Percentiles rank a stretch among this genome's conserved stretches.
Evolutionary conservation across 768 basidiomycete genomes (phyloP).

Genomic region (Pleurotus platypus): DNA sequence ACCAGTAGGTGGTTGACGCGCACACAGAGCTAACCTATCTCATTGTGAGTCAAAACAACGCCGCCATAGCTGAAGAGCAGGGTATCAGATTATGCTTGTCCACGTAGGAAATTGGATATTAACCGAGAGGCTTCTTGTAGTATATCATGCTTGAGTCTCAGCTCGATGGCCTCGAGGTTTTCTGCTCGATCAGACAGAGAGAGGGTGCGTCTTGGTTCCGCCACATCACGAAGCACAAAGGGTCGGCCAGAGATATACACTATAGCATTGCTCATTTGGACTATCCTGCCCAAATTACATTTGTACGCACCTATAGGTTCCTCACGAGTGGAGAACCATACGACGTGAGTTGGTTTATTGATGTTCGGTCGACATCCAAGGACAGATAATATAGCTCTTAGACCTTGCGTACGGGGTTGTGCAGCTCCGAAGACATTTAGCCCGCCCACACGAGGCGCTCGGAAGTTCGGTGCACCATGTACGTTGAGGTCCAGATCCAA

Average conservation of each 20-base stretch:
- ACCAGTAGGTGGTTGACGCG: not conserved
- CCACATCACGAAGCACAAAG: constrained; percentile 86
- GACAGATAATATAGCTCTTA: constrained; percentile 85
- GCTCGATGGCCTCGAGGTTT: constrained; percentile 91
- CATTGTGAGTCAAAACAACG: constrained; percentile 89
- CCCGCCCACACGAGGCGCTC: constrained; percentile 72
- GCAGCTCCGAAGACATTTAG: constrained; percentile 95
- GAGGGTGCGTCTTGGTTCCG: constrained; percentile 77
- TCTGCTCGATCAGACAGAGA: constrained; percentile 88
- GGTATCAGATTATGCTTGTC: not conserved
- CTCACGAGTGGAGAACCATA: constrained; percentile 97
- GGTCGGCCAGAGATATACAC: constrained; percentile 90
- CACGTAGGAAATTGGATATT: not conserved
- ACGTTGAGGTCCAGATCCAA: constrained; percentile 88
- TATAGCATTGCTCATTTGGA: constrained; percentile 18
- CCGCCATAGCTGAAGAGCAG: constrained; percentile 68
- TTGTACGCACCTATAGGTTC: constrained; percentile 78
- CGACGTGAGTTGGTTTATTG: constrained; percentile 64
- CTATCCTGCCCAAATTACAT: not conserved
- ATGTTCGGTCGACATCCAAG: constrained; percentile 71
- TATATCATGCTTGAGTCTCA: constrained; percentile 86
- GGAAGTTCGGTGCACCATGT: constrained; percentile 94
- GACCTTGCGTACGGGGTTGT: constrained; percentile 89
- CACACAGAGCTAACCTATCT: constrained; percentile 55
- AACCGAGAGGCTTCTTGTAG: constrained; percentile 77